These are phyloP conservation scores for Cryphonectria nitschkei DNA, from an alignment of 2,329 filamentous ascomycete species.

Conservation along the genomic window DNA sequence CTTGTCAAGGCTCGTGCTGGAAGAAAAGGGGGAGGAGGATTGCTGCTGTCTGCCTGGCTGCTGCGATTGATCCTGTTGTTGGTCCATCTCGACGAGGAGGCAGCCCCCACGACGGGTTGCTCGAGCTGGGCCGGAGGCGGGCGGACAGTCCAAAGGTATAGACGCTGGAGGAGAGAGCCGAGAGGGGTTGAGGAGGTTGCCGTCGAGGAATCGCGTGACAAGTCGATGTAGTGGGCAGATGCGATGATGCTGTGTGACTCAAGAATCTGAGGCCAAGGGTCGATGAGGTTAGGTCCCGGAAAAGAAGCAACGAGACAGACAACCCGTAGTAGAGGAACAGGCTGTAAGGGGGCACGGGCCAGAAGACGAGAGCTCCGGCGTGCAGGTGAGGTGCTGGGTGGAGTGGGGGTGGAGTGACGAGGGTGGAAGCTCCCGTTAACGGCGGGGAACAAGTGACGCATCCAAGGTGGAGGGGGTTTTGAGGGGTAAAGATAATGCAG, in stretches of 20 bases:
- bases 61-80: conserved; percentile 20
- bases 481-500: conserved; percentile 7
- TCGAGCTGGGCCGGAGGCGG: not conserved
- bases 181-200: conserved; percentile 8
- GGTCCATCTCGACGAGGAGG: conserved; percentile 26
- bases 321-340: not conserved
- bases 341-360: not conserved
- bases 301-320: not conserved
- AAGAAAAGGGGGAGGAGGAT: conserved; percentile 19
- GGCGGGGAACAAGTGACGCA: not conserved
- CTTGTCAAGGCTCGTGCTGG: conserved; percentile 31
- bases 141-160: not conserved
- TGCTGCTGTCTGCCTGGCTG: conserved; percentile 14
- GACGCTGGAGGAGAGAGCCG: conserved; percentile 1
- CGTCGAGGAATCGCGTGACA: conserved; percentile 16
- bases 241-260: not conserved
- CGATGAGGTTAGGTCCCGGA: not conserved
- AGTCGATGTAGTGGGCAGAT: conserved; percentile 8
- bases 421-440: conserved; percentile 7
- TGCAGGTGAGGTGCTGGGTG: not conserved
- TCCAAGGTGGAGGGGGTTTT: conserved; percentile 3
- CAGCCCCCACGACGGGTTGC: conserved; percentile 11
- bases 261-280: not conserved
- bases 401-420: conserved; percentile 9
- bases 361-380: not conserved